Base-by-base conservation (phyloP, 768 basidiomycete genomes). In the Suillus discolor region DNA sequence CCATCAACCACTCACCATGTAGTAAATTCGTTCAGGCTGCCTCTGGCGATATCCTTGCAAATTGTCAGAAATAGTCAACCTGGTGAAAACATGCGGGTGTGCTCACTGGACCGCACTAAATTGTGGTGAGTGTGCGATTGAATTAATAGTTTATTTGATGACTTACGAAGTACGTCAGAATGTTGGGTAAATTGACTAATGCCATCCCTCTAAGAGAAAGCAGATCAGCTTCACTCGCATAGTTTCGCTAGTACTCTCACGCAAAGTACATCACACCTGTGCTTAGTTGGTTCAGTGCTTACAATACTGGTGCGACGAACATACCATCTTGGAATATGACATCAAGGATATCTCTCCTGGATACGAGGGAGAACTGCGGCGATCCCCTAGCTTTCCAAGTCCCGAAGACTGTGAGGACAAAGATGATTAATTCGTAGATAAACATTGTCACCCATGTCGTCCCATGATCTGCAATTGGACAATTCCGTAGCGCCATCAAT, bases 251-350 rank as follows among this genome's bases (percentile, higher is more conserved):
- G 20, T 62, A 53, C 41, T 13, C 84, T 75, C 66, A 87, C 86
- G 79, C 83, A 67, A 85, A 87, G 70, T 87, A 88, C 34, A 87
- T 70, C 1, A 85, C 82, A 62, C 86, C 86, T 86, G 63, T 25
- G 31, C 18, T 13, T 13, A 44, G 31, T 28, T 54, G 20, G 41
- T n/a, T 49, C 23, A 54, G 25, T 57, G 8, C 28, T 38, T 16
- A 57, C 55, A 36, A 8, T 54, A 36, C 42, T 25, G 18, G 41
- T 5, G 38, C 34, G 13, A 51, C 2, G 41, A 25, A 41, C 82
- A 64, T 66, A 85, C 87, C 86, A 68, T 87, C 85, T 66, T 84
- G 77, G 23, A 81, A 72, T 15, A 87, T 72, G 31, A 85, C 71
- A 31, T 78, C 74, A 16, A 85, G 67, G 6, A 87, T 66, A 38